These are phyloP conservation scores for Raphanus sativus DNA, from an alignment of 345 rosid species.

Conservation along the genomic window DNA sequence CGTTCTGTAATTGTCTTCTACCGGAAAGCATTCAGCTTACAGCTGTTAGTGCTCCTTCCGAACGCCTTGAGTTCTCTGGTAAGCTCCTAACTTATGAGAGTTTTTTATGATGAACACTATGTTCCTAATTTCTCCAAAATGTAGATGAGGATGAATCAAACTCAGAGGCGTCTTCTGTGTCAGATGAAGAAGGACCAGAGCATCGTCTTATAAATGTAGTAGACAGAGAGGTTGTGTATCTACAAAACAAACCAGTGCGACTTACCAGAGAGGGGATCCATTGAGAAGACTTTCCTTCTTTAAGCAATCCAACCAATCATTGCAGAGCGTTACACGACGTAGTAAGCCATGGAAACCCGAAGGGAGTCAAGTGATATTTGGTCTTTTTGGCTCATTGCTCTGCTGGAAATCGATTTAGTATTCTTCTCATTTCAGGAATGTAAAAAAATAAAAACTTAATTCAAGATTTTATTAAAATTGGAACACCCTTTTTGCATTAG, in stretches of 20 bases:
- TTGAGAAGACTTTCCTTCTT: constrained; percentile 8
- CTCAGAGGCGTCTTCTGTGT: constrained; percentile 55
- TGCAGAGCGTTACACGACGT: background rate
- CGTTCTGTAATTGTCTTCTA: constrained; percentile 87
- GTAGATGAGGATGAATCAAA: constrained; percentile 56
- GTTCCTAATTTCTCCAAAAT: background rate
- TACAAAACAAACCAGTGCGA: constrained; percentile 64
- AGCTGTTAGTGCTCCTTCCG: constrained; percentile 76
- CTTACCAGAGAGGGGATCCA: constrained; percentile 50
- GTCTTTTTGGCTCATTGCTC: background rate
- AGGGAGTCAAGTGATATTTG: background rate
- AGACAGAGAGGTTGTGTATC: constrained; percentile 62
- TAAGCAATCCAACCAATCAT: constrained; percentile 18
- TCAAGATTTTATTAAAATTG: constrained; percentile 9
- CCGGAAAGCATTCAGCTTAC: constrained; percentile 84
- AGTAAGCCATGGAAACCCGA: background rate
- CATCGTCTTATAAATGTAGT: constrained; percentile 63
- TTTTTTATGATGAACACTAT: background rate
- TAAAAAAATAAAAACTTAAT: background rate
- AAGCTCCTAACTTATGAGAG: constrained; percentile 20
- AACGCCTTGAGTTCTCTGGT: constrained; percentile 77
- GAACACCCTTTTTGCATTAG: constrained; percentile 13
- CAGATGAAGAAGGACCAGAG: constrained; percentile 56
- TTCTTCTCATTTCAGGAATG: constrained; percentile 9
- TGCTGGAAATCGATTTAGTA: background rate